Evolutionary conservation across 1,284 basidiomycete genomes (phyloP).

Genomic region (Tylopilus orsonianus): DNA sequence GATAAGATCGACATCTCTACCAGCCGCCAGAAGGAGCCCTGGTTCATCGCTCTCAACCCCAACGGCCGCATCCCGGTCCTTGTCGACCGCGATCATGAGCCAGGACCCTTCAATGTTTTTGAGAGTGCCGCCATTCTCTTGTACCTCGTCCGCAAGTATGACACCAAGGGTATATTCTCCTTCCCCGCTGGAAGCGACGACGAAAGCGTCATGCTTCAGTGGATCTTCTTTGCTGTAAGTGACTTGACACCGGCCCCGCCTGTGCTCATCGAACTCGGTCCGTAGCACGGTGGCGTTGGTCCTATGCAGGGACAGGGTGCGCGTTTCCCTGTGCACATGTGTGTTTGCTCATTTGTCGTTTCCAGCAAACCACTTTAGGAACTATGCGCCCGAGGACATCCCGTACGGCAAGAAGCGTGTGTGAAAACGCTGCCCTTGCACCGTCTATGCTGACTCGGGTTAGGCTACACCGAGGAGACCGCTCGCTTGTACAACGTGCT

Average conservation of each 20-base stretch:
- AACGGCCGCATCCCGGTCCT: slow-evolving; percentile 65
- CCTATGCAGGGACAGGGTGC: slow-evolving; percentile 49
- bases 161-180: slow-evolving; percentile 50
- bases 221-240: slow-evolving; percentile 64
- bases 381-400: slow-evolving; percentile 40
- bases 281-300: slow-evolving; percentile 40
- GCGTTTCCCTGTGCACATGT: background rate
- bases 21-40: slow-evolving; percentile 51
- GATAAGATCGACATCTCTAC: slow-evolving; percentile 50
- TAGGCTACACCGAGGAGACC: slow-evolving; percentile 54
- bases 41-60: slow-evolving; percentile 55
- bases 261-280: background rate
- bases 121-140: slow-evolving; percentile 61
- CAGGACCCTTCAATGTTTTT: slow-evolving; percentile 49
- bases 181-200: slow-evolving; percentile 44
- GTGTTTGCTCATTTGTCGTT: background rate
- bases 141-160: slow-evolving; percentile 57
- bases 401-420: slow-evolving; percentile 39
- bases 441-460: background rate
- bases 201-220: slow-evolving; percentile 58
- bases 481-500: slow-evolving; percentile 53
- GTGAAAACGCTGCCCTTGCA: background rate
- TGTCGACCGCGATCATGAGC: slow-evolving; percentile 40
- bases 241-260: background rate
- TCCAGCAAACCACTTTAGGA: slow-evolving; percentile 38